Conservation (phyloP, 805 yeast species). For the Candida pseudoglaebosa region DNA sequence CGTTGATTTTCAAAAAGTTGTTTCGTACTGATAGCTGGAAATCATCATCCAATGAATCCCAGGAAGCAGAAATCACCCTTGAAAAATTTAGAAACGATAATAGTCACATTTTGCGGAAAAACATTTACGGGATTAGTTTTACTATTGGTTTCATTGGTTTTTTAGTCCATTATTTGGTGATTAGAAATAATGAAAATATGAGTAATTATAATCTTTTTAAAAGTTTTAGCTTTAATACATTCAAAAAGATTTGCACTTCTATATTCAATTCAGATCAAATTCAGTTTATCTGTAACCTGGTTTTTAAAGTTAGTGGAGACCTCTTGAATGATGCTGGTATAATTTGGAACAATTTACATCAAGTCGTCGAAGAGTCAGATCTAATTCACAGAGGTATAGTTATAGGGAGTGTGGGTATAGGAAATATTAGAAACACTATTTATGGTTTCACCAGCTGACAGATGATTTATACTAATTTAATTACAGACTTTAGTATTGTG, state of each 20-base stretch:
- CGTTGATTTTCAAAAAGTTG: constrained; percentile 26
- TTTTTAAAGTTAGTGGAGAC: constrained; percentile 9
- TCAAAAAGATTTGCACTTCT: constrained; percentile 5
- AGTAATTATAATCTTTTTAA: constrained; percentile 9
- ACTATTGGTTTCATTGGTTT: constrained; percentile 39
- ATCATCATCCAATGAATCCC: constrained; percentile 1
- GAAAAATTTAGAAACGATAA: constrained; percentile 11
- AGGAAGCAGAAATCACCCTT: constrained; percentile 8
- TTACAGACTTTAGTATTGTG: background rate
- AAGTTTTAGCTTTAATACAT: constrained; percentile 5
- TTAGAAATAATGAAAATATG: constrained; percentile 17
- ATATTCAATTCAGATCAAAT: constrained; percentile 8
- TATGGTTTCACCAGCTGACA: constrained; percentile 16
- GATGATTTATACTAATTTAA: background rate
- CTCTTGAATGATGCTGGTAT: constrained; percentile 10
- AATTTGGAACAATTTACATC: constrained; percentile 10
- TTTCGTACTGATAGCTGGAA: constrained; percentile 15
- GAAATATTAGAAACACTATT: constrained; percentile 25
- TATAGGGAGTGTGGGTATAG: constrained; percentile 32
- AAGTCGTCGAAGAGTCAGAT: constrained; percentile 15
- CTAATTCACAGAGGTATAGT: constrained; percentile 15
- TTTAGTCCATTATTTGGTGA: constrained; percentile 30
- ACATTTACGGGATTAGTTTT: constrained; percentile 30
- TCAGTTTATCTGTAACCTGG: constrained; percentile 7
- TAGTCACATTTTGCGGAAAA: constrained; percentile 11